Percentiles rank a stretch among this genome's conserved stretches.
Evolutionary conservation across 345 rosid species (phyloP).

Genomic region (Stellera chamaejasme): DNA sequence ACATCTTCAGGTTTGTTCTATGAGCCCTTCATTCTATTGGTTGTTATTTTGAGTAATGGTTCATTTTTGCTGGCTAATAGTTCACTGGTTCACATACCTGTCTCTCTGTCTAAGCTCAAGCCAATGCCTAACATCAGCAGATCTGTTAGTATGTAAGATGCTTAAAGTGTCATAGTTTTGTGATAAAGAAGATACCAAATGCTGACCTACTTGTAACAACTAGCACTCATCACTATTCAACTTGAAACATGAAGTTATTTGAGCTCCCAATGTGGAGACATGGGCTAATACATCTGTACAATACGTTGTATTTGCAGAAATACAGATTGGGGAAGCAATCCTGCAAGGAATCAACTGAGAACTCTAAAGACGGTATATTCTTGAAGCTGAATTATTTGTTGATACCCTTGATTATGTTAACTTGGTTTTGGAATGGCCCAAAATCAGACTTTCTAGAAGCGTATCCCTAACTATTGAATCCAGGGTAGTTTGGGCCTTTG

Average conservation of each 20-base stretch:
- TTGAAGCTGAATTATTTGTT: not conserved
- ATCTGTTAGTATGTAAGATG: not conserved
- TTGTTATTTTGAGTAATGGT: not conserved
- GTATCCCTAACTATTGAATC: no score
- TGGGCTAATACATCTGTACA: not conserved
- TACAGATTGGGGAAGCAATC: conserved; percentile 74
- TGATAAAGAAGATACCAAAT: no score
- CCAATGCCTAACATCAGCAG: not conserved
- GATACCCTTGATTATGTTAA: no score
- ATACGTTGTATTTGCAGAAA: conserved; percentile 36
- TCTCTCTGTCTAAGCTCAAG: no score
- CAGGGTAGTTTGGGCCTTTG: no score
- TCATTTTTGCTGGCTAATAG: not conserved
- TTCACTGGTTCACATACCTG: no score
- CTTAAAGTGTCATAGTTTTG: not conserved
- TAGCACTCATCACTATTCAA: not conserved
- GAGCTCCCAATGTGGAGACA: no score
- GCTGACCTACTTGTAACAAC: no score
- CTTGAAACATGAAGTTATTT: no score
- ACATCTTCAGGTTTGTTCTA: conserved; percentile 65
- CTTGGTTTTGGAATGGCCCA: no score
- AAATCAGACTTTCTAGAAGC: no score
- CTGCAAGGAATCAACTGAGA: conserved; percentile 61
- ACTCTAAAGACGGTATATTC: conserved; percentile 66
- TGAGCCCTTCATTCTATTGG: not conserved